Percentiles rank a stretch among this genome's conserved stretches.
Evolutionary conservation across 78 protist species (phyloP).

Genomic region (Isochrysis galbana): DNA sequence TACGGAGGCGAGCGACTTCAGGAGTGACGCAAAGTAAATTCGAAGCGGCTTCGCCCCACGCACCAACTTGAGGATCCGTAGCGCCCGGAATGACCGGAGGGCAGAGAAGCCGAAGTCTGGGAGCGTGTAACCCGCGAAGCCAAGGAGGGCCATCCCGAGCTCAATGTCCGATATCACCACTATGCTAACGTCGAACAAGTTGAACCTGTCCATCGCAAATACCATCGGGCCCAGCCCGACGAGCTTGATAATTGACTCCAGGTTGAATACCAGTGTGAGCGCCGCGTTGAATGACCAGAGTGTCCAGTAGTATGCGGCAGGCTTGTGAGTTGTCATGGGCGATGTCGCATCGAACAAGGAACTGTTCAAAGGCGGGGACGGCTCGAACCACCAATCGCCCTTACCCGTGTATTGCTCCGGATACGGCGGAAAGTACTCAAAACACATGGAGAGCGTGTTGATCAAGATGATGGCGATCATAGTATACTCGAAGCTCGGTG

Average conservation of each 20-base stretch:
- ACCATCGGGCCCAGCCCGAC: neutral
- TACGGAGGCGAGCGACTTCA: conserved; percentile 5
- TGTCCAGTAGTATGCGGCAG: neutral
- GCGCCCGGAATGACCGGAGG: conserved; percentile 44
- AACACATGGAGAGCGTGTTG: conserved; percentile 1
- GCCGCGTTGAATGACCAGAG: neutral
- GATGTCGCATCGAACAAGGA: neutral
- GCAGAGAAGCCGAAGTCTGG: conserved; percentile 2
- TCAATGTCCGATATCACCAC: neutral
- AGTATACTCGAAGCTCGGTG: neutral
- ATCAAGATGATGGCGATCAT: neutral
- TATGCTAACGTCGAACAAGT: conserved; percentile 25
- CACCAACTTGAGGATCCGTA: conserved; percentile 48
- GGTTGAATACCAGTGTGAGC: neutral
- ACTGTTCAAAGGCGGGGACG: too few species aligned
- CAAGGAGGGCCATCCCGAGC: neutral
- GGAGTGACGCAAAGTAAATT: neutral
- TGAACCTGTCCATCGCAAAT: neutral
- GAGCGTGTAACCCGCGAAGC: too few species aligned
- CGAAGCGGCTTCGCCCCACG: conserved; percentile 3
- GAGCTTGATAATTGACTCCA: conserved; percentile 23
- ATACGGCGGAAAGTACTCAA: neutral
- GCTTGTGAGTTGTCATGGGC: neutral
- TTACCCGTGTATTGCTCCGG: too few species aligned
- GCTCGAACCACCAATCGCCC: too few species aligned